Evolutionary conservation across 2,329 filamentous ascomycete genomes (phyloP), one percentile per base, ranked within the genome.

Genomic region (Hymenoscyphus salicellus): DNA sequence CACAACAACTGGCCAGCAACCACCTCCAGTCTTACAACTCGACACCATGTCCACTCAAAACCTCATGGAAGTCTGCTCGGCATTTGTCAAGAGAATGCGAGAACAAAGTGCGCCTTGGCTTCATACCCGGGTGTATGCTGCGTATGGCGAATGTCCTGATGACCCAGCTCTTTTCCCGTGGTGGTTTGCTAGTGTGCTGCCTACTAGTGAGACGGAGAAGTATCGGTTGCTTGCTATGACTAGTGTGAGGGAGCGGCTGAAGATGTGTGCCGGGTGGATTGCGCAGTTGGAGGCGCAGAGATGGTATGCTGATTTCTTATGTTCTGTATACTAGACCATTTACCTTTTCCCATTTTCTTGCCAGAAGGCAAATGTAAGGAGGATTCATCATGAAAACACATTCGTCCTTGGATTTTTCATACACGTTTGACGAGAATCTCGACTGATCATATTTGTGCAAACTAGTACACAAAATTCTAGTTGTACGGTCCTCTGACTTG

Each of bases 121-220:
- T 32, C 86, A 90, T 63, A 83, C 87, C 49, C 85, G 89, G 8
- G 88, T 93, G 38, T 79, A 93, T 33, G 79, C 86, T 36, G 87
- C 90, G 5, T 95, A 94, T 69, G 93, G 93, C 14, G 86, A 90
- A 64, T 89, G 89, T 23, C 93, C 92, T 0, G 60, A 68, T 17
- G 91, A 96, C 72, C 88, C 92, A 0, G 88, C 88, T 2, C 76
- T 86, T 1, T 95, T 97, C 70, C 91, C 93, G 0, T 97, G 93
- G 83, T 97, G 93, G 93, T 89, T 97, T 70, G 93, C 90, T 10
- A 91, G 87, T 72, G 87, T 95, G 23, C 77, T 96, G 14, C 92
- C 92, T 0, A 87, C 95, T 43, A 83, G 85, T 16, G 90, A 95
- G 30, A 80, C 86, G 32, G 89, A 95, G 72, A 96, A 94, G 75